Conservation (phyloP, 2,329 filamentous ascomycete species). For the Colletotrichum nymphaeae region DNA sequence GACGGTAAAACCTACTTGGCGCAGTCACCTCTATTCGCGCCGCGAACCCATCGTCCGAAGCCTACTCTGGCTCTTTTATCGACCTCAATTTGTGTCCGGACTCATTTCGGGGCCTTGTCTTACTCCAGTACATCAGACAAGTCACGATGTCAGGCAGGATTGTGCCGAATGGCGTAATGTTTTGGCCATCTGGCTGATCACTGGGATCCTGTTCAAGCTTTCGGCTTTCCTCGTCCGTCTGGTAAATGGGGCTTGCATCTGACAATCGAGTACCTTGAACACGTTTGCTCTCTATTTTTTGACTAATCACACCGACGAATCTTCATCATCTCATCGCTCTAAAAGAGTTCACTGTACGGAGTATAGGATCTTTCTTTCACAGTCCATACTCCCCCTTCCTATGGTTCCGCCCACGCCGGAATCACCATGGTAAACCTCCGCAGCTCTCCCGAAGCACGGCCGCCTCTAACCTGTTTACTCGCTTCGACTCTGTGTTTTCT, state of each 20-base stretch:
- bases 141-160: background rate
- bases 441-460: background rate
- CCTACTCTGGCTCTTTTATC: background rate
- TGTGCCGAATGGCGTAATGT: background rate
- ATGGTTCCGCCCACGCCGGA: no score
- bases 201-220: no score
- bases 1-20: background rate
- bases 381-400: no score
- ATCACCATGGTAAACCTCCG: no score
- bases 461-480: background rate
- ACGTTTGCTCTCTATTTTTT: no score
- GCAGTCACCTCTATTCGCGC: no score
- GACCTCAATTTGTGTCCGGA: background rate
- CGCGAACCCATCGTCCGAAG: background rate
- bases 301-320: background rate
- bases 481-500: background rate
- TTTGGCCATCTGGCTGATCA: background rate
- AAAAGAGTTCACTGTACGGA: background rate
- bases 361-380: background rate
- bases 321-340: background rate
- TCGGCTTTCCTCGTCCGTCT: no score
- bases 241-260: background rate
- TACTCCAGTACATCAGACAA: background rate
- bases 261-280: no score
- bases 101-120: background rate